Evolutionary conservation across 2,329 filamentous ascomycete genomes (phyloP), one percentile per base, ranked within the genome.

Genomic region (Venturia carpophila): DNA sequence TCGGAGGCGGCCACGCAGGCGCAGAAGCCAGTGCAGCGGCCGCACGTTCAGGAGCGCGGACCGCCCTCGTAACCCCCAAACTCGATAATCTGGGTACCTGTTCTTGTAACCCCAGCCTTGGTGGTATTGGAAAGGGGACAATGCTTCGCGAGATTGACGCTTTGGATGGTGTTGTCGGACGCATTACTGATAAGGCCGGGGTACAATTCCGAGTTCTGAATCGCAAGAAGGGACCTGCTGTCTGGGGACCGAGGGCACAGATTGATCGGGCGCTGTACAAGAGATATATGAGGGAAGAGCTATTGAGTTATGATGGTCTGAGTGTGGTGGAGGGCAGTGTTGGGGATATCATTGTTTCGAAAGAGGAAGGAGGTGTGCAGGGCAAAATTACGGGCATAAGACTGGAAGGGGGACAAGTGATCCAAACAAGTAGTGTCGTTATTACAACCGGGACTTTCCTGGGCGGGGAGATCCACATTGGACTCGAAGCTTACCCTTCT

Each of bases 391-490:
- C 87, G 0, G 94, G 94, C 0, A 88, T 99, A 15, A 82, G 90
- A 66, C 80, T 99, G 42, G 93, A 97, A 74, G 91, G 90, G 60
- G 94, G 94, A 39, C 88, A 95, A 73, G 79, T 96, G 19, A 84
- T 99, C 68, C 83, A 87, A 1, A 90, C 93, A 0, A 85, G 83
- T 60, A 87, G 88, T 67, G 92, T 97, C 43, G 84, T 99, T 30
- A 97, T 99, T 70, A 97, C 94, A 0, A 99, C 94, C 0, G 94
- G 94, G 0, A 99, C 94, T 0, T 99, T 99, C 72, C 78, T 99
- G 5, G 89, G 93, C 13, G 94, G 92, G 21, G 94, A 99, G 76
- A 99, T 99, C 68, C 94, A 99, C 71, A 95, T 99, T 67, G 72
- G 92, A 0, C 79, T 97, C 9, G 84, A 96, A 64, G 84, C 83